Conservation (phyloP, 306 rosid species). For the Cucurbita pepo region DNA sequence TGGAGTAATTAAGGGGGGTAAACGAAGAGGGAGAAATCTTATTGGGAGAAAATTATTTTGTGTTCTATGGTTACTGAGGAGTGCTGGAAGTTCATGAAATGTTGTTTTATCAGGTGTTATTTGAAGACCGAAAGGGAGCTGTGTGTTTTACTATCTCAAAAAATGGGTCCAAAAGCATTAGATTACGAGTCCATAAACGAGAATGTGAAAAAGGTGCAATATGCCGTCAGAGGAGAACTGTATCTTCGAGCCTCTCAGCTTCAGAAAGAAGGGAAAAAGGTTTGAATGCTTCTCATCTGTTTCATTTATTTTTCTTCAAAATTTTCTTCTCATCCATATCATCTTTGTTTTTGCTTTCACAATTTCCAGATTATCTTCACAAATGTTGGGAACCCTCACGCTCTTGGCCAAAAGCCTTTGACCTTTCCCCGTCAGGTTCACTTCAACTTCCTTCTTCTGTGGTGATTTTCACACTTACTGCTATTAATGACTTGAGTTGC, state of each 20-base stretch:
- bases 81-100: no score
- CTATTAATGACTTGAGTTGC: not conserved
- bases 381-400: constrained; percentile 97
- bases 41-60: no score
- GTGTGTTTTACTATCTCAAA: constrained; percentile 9
- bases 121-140: no score
- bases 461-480: not conserved
- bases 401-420: constrained; percentile 92
- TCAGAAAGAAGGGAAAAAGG: constrained; percentile 97
- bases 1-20: no score
- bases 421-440: constrained; percentile 94
- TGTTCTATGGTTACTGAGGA: no score
- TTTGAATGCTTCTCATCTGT: not conserved
- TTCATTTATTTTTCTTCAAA: not conserved
- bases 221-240: constrained; percentile 96
- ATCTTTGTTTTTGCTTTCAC: not conserved
- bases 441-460: not conserved
- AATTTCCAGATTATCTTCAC: constrained; percentile 79
- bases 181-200: constrained; percentile 62
- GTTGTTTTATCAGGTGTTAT: no score
- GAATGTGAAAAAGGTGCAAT: constrained; percentile 82
- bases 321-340: not conserved
- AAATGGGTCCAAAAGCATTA: constrained; percentile 76
- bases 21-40: no score
- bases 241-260: constrained; percentile 96